These are phyloP conservation scores for Thalia dealbata DNA, from an alignment of 176 grass and related monocot genomes.

Conservation along the genomic window DNA sequence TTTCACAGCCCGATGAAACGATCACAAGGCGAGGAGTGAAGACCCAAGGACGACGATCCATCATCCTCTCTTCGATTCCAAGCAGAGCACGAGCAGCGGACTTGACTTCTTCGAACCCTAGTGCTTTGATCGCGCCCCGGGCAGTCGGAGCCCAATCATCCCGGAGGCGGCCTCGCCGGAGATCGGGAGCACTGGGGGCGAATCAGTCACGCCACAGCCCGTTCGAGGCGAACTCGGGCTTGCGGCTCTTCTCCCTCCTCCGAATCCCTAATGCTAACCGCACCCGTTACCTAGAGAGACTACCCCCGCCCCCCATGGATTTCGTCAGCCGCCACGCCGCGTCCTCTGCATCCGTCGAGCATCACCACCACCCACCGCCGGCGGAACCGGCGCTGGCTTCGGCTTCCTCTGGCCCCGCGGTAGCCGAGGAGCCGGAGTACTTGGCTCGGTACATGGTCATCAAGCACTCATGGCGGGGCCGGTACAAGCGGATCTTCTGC, in stretches of 20 bases:
- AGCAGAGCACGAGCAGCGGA: slow-evolving; percentile 9
- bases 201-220: slow-evolving; percentile 78
- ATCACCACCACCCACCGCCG: slow-evolving; percentile 16
- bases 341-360: slow-evolving; percentile 17
- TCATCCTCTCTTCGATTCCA: not conserved
- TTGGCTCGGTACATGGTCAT: slow-evolving; percentile 65
- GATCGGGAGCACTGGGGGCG: slow-evolving; percentile 94
- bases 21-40: slow-evolving; percentile 9
- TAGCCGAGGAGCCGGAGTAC: slow-evolving; percentile 88
- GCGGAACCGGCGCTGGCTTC: slow-evolving; percentile 21
- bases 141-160: not conserved
- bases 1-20: not conserved
- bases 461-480: slow-evolving; percentile 91
- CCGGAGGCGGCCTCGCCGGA: slow-evolving; percentile 12
- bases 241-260: slow-evolving; percentile 23
- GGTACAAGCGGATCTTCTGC: slow-evolving; percentile 91
- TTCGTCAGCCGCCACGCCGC: slow-evolving; percentile 79
- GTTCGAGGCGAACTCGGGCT: slow-evolving; percentile 22
- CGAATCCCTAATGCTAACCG: slow-evolving; percentile 68
- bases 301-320: slow-evolving; percentile 57
- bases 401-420: slow-evolving; percentile 5
- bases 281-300: slow-evolving; percentile 40
- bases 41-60: slow-evolving; percentile 14
- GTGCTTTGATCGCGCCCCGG: not conserved
- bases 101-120: slow-evolving; percentile 9